Evolutionary conservation across 164 flowering plant genomes (phyloP).

Genomic region (Kingdonia uniflora): DNA sequence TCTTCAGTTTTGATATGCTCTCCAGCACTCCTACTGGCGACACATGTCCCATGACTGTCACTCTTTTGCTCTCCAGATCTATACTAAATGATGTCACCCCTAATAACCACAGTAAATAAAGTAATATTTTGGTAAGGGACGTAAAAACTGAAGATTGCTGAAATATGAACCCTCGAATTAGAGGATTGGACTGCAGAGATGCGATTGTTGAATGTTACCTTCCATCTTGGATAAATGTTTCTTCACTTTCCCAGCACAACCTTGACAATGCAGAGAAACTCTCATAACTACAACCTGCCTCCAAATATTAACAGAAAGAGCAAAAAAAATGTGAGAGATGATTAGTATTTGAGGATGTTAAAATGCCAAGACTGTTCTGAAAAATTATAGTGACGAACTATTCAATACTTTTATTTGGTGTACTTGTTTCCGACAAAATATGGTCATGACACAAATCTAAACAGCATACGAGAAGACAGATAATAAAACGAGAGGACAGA

Average conservation of each 20-base stretch:
- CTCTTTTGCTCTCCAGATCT: conserved; percentile 70
- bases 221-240: conserved; percentile 88
- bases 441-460: no score
- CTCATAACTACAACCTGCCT: conserved; percentile 78
- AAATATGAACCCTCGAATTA: no score
- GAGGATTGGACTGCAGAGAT: no score
- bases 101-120: conserved; percentile 7
- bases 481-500: no score
- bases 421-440: no score
- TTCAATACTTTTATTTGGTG: no score
- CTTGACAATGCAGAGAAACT: conserved; percentile 87
- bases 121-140: not conserved
- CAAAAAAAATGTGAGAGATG: not conserved
- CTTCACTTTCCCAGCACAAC: conserved; percentile 87
- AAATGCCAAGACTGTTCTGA: no score
- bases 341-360: not conserved
- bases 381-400: no score
- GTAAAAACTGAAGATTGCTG: not conserved
- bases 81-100: conserved; percentile 89
- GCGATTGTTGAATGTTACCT: conserved; percentile 38
- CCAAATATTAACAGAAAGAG: not conserved
- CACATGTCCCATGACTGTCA: conserved; percentile 77
- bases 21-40: conserved; percentile 62
- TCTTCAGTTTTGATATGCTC: conserved; percentile 78
- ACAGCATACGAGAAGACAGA: no score